Evolutionary conservation across 495 filamentous ascomycete species (phyloP), one percentile per base, ranked within the genome.

Genomic region (Glarea lozoyensis): DNA sequence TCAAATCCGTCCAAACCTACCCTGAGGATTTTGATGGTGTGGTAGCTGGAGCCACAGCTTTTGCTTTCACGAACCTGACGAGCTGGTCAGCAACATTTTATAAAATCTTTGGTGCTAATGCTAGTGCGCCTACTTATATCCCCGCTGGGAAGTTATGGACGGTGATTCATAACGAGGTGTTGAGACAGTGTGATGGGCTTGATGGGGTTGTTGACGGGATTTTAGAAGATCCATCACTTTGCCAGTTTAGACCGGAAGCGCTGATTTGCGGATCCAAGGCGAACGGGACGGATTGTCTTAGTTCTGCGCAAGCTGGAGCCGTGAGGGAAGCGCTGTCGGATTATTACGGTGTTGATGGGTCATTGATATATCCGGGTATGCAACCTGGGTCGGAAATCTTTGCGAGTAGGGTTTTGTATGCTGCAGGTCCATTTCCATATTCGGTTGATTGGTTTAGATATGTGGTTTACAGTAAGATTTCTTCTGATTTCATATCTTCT

Each of bases 191-290:
- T 43, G 81, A 87, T 52, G 52, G 32, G 4, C 57, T 76, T 13
- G 83, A 86, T 54, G 81, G 81, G 2, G 64, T 73, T 0, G 57
- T 63, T 6, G 82, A 85, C 50, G 74, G 68, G 24, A 78, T 86
- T 54, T 74, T 86, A 47, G 79, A 79, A 51, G 62, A 72, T 34
- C 76, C 81, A 0, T 62, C 67, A 24, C 61, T 69, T 12, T 87
- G 82, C 62, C 57, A 65, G 17, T 74, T 79, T 10, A 54, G 70
- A 27, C 61, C 75, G 15, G 62, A 70, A 36, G 60, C 59, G 0
- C 48, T 86, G 19, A 67, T 70, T 9, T 84, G 82, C 56, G 35
- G 51, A 1, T 40, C 54, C 25, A 52, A 57, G 0, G 52, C 54
- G 1, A 46, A 54, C 17, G 58, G 55, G 2, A 57, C 48, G 2